phyloP scores from a whole-genome alignment of 73 alveolate species.

The Diophrys sp. region DNA sequence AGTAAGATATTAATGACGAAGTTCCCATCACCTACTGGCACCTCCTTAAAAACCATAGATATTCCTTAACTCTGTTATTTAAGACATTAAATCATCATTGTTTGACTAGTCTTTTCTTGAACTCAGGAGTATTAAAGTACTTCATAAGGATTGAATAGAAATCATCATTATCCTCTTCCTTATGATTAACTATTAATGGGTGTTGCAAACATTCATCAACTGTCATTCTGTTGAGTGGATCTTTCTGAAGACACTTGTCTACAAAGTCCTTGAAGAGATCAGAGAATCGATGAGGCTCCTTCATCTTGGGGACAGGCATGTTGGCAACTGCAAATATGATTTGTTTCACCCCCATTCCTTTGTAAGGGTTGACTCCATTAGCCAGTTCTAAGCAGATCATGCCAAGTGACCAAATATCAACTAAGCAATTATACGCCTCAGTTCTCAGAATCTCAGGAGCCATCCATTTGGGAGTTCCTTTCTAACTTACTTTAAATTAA shows the following conservation, averaged over 20 bases:
- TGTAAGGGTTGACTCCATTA: constrained; percentile 40
- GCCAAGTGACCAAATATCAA: constrained; percentile 53
- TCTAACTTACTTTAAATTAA: constrained; percentile 10
- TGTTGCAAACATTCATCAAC: background rate
- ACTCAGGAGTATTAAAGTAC: background rate
- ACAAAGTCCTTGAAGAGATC: background rate
- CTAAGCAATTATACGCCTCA: constrained; percentile 42
- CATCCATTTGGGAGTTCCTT: constrained; percentile 66
- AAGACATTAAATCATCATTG: no score
- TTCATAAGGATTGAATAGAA: background rate
- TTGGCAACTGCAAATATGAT: constrained; percentile 26
- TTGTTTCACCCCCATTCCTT: constrained; percentile 28
- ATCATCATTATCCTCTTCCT: background rate
- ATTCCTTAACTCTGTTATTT: no score
- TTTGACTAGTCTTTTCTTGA: background rate
- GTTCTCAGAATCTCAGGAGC: constrained; percentile 58
- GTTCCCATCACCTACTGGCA: no score
- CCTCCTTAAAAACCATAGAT: no score
- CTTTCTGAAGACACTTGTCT: background rate
- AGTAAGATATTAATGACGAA: no score
- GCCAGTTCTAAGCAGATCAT: constrained; percentile 43
- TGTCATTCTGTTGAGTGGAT: background rate
- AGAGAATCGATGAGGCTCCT: background rate
- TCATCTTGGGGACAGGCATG: background rate
- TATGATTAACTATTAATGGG: background rate